Evolutionary conservation across 768 basidiomycete genomes (phyloP).

Genomic region (Macrolepiota fuliginosa): DNA sequence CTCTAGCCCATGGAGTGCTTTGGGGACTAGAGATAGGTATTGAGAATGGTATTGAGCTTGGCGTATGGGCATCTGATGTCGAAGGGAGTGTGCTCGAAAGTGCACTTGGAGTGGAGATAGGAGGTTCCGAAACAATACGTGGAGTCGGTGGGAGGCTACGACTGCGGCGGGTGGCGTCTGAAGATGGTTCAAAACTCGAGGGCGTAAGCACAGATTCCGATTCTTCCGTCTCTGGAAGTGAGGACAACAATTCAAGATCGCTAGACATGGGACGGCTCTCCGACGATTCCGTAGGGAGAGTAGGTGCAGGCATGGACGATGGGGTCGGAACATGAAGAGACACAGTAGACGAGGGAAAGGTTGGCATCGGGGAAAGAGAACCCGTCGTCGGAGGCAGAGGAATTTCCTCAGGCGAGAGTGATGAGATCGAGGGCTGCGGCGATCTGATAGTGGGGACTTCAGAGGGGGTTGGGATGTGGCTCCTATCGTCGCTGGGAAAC

Average conservation of each 20-base stretch:
- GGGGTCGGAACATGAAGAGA: conserved; percentile 37
- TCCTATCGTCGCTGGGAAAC: conserved; percentile 6
- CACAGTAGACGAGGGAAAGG: conserved; percentile 27
- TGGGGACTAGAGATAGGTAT: conserved; percentile 23
- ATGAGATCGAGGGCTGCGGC: conserved; percentile 25
- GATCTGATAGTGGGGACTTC: conserved; percentile 28
- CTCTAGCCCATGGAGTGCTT: conserved; percentile 52
- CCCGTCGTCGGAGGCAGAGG: conserved; percentile 21
- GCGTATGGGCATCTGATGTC: conserved; percentile 15
- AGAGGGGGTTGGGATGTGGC: conserved; percentile 24
- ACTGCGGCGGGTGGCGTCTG: neutral
- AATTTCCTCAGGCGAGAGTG: conserved; percentile 25
- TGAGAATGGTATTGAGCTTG: conserved; percentile 19
- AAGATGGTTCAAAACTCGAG: conserved; percentile 2
- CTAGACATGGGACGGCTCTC: neutral
- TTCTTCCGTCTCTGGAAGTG: conserved; percentile 11
- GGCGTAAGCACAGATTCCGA: conserved; percentile 6
- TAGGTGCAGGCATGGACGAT: conserved; percentile 26
- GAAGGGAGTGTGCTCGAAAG: conserved; percentile 21
- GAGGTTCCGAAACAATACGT: neutral
- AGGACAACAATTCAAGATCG: conserved; percentile 10
- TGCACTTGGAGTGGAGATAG: conserved; percentile 18
- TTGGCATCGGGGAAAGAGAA: conserved; percentile 16
- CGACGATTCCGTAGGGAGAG: conserved; percentile 9
- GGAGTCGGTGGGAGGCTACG: neutral